Conservation (phyloP, 2,329 filamentous ascomycete genomes). For the Stachybotrys elegans region DNA sequence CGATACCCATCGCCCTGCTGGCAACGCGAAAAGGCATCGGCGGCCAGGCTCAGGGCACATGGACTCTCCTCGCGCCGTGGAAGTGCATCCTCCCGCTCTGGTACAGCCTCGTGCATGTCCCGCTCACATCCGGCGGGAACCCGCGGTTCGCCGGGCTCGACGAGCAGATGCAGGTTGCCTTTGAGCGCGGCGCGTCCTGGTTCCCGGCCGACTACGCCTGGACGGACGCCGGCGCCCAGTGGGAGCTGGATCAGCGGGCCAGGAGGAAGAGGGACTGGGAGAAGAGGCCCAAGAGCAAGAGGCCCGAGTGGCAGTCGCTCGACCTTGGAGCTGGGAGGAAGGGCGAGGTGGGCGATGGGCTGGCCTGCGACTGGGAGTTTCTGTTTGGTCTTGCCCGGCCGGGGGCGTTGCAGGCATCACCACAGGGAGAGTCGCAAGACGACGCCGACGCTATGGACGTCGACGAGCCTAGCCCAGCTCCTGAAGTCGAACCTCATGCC, state of each 20-base stretch:
- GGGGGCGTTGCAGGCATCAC: conserved; percentile 7
- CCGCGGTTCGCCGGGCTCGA: conserved; percentile 77
- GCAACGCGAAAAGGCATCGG: conserved; percentile 46
- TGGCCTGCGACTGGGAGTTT: conserved; percentile 77
- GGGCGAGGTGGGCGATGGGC: conserved; percentile 78
- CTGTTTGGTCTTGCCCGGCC: conserved; percentile 40
- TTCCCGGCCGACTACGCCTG: conserved; percentile 84
- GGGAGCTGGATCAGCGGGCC: conserved; percentile 63
- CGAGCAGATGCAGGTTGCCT: conserved; percentile 73
- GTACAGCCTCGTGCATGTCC: conserved; percentile 80
- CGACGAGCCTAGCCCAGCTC: conserved; percentile 14
- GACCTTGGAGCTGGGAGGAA: conserved; percentile 68
- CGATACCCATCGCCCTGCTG: conserved; percentile 72
- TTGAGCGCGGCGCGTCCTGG: conserved; percentile 73
- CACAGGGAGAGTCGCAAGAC: conserved; percentile 7
- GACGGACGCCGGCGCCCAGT: conserved; percentile 71
- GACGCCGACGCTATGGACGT: conserved; percentile 25
- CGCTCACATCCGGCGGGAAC: conserved; percentile 73
- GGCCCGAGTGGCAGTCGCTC: conserved; percentile 68
- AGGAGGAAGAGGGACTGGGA: conserved; percentile 78
- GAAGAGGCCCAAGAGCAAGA: conserved; percentile 74
- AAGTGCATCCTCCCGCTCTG: conserved; percentile 81
- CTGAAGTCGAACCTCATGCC: conserved; percentile 2
- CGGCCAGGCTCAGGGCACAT: conserved; percentile 58
- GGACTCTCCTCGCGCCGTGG: conserved; percentile 86